Evolutionary conservation across 2,329 filamentous ascomycete genomes (phyloP).

Genomic region (Alternaria hordeiaustralica): DNA sequence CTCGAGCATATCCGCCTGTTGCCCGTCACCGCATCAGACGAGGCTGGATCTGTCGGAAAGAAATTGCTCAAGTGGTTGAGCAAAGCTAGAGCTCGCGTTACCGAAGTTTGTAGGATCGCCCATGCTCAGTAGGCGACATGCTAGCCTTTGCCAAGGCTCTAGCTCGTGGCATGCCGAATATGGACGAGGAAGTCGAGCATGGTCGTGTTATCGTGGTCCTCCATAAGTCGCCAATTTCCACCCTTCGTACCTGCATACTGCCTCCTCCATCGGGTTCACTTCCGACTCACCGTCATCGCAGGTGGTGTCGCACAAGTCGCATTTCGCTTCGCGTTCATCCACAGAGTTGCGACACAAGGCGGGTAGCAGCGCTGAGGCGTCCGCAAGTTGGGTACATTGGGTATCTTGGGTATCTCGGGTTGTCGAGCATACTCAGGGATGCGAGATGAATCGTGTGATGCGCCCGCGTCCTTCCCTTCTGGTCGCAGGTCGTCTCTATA

Average conservation of each 20-base stretch:
- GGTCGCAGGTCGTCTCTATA: neutral
- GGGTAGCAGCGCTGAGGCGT: constrained; percentile 3
- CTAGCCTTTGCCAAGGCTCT: neutral
- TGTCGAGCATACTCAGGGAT: constrained; percentile 3
- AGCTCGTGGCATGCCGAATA: neutral
- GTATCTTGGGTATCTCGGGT: neutral
- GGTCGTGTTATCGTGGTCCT: neutral
- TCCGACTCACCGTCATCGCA: constrained; percentile 10
- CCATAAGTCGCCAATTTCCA: constrained; percentile 11
- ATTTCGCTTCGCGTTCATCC: constrained; percentile 12
- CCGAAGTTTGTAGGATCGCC: constrained; percentile 9
- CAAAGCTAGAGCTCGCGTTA: constrained; percentile 7
- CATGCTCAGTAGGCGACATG: constrained; percentile 5
- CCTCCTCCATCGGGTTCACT: neutral
- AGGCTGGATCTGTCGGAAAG: neutral
- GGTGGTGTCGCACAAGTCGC: constrained; percentile 19
- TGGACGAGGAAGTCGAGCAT: neutral
- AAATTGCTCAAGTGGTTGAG: constrained; percentile 5
- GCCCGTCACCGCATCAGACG: neutral
- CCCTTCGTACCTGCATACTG: neutral
- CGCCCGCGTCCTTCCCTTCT: constrained; percentile 1
- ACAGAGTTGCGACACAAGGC: constrained; percentile 15
- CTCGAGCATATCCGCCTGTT: neutral
- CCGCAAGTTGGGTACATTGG: constrained; percentile 2
- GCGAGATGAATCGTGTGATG: constrained; percentile 3